A percentile compares a stretch with the other conserved stretches of the same genome.
phyloP scores from a whole-genome alignment of 2,329 filamentous ascomycete species.

The Alternaria brassicicola region DNA sequence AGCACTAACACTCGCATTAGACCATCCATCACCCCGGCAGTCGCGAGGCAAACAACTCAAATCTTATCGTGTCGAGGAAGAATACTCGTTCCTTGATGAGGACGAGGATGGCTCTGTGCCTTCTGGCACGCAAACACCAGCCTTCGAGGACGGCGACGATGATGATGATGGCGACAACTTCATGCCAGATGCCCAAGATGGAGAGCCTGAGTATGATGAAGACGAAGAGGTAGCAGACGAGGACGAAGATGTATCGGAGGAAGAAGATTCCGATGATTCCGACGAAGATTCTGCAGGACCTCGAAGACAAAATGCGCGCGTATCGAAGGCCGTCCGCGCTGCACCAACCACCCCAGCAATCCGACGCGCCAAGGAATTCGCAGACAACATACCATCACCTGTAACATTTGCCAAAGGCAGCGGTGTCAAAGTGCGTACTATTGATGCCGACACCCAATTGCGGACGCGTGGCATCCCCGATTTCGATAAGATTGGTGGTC shows the following conservation, averaged over 20 bases:
- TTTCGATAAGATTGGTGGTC: conserved; percentile 39
- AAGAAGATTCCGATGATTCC: conserved; percentile 23
- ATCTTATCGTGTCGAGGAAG: conserved; percentile 29
- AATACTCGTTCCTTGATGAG: conserved; percentile 32
- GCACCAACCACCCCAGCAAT: conserved; percentile 2
- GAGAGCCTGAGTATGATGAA: conserved; percentile 44
- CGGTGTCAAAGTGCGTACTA: conserved; percentile 18
- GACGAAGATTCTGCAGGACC: conserved; percentile 18
- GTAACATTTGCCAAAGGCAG: conserved; percentile 22
- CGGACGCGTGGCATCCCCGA: conserved; percentile 40
- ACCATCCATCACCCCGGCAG: conserved; percentile 24
- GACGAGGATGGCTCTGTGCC: conserved; percentile 22
- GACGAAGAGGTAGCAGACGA: conserved; percentile 34
- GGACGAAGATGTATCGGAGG: conserved; percentile 17
- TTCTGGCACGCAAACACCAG: conserved; percentile 16
- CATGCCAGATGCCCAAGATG: conserved; percentile 31
- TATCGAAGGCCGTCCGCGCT: conserved; percentile 12
- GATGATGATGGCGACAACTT: conserved; percentile 37
- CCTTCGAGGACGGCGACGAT: conserved; percentile 12
- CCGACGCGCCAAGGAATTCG: conserved; percentile 6
- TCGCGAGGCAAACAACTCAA: conserved; percentile 28
- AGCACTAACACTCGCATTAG: conserved; percentile 11
- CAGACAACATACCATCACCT: conserved; percentile 13
- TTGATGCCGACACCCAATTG: conserved; percentile 20
- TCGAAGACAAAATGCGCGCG: conserved; percentile 7